Conservation (phyloP, 2,329 filamentous ascomycete genomes). For the Aspergillus melleus region DNA sequence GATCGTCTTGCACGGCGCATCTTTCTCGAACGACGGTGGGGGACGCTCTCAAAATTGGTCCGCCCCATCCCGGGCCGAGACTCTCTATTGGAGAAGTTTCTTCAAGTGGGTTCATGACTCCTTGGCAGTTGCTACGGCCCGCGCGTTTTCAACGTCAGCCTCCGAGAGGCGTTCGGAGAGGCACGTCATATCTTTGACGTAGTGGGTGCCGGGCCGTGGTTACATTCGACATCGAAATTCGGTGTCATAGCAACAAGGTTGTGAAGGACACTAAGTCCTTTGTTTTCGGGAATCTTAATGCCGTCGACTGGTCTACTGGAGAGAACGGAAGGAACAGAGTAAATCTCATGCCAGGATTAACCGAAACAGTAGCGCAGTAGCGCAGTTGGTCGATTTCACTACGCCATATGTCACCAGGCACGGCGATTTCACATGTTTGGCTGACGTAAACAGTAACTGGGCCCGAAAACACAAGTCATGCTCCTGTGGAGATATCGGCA, state of each 20-base stretch:
- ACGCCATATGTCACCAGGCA: neutral
- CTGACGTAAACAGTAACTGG: neutral
- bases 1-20: conserved; percentile 10
- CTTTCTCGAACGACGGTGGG: conserved; percentile 12
- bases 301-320: neutral
- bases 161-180: conserved; percentile 19
- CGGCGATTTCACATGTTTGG: neutral
- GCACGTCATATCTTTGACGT: conserved; percentile 19
- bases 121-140: conserved; percentile 24
- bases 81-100: conserved; percentile 3
- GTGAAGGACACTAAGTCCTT: conserved; percentile 18
- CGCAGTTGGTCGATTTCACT: neutral
- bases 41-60: conserved; percentile 6
- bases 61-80: conserved; percentile 2
- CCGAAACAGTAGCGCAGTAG: neutral
- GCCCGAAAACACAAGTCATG: neutral
- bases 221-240: conserved; percentile 13
- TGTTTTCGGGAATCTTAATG: conserved; percentile 23
- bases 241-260: conserved; percentile 20
- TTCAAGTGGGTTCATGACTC: conserved; percentile 16
- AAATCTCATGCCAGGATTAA: neutral
- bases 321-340: neutral
- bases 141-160: conserved; percentile 16
- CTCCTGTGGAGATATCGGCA: neutral
- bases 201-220: neutral